phyloP scores from a whole-genome alignment of 2,329 filamentous ascomycete species.

The Beauveria australis region DNA sequence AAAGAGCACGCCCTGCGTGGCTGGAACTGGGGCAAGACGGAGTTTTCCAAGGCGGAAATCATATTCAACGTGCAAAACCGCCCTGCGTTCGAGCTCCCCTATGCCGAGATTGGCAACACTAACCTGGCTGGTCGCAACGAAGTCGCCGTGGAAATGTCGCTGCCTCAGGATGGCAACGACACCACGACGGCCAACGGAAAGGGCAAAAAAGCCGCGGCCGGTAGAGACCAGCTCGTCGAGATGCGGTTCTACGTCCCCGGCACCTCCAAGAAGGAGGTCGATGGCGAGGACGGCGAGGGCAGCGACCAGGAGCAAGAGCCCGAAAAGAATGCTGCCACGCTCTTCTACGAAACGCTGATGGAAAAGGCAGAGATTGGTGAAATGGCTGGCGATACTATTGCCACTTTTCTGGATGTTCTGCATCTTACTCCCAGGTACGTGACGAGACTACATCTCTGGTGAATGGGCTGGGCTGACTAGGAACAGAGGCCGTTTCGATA shows the following conservation, averaged over 20 bases:
- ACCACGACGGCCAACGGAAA: constrained; percentile 66
- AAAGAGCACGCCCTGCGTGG: constrained; percentile 91
- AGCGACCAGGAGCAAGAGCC: constrained; percentile 58
- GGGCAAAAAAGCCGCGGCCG: constrained; percentile 83
- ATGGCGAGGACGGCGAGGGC: constrained; percentile 55
- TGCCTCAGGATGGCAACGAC: constrained; percentile 62
- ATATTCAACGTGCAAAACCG: constrained; percentile 95
- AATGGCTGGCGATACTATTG: constrained; percentile 96
- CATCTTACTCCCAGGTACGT: constrained; percentile 85
- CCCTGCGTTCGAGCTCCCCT: constrained; percentile 93
- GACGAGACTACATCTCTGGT: not conserved
- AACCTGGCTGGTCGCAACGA: constrained; percentile 97
- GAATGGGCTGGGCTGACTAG: constrained; percentile 16
- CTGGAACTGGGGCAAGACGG: constrained; percentile 99
- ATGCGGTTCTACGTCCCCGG: constrained; percentile 99
- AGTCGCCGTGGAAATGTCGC: constrained; percentile 87
- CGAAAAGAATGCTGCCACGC: constrained; percentile 87
- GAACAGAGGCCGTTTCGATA: constrained; percentile 90
- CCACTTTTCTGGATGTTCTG: constrained; percentile 91
- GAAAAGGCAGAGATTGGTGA: constrained; percentile 99
- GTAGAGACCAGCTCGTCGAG: constrained; percentile 88
- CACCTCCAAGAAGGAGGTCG: constrained; percentile 63
- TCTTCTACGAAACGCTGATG: constrained; percentile 98
- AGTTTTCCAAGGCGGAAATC: constrained; percentile 91
- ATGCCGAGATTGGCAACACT: constrained; percentile 95